phyloP scores from a whole-genome alignment of 345 rosid species.

The Salix koriyanagi region DNA sequence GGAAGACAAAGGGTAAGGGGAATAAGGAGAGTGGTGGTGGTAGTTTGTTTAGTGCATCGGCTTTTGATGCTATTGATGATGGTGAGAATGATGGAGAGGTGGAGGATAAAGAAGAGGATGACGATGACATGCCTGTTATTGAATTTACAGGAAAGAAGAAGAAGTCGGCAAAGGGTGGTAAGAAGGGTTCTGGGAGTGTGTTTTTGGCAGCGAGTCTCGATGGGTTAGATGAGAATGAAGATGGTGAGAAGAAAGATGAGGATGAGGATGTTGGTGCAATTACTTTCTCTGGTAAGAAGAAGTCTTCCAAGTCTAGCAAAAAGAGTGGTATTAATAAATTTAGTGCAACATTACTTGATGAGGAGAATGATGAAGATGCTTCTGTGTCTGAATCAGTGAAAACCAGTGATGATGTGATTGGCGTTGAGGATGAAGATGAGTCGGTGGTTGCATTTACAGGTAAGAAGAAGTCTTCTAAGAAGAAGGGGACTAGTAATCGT shows the following conservation, averaged over 20 bases:
- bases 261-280: constrained; percentile 30
- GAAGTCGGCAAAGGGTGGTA: constrained; percentile 45
- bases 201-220: constrained; percentile 26
- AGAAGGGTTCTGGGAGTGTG: constrained; percentile 25
- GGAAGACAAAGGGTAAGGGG: constrained; percentile 51
- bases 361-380: constrained; percentile 40
- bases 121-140: constrained; percentile 37
- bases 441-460: constrained; percentile 41
- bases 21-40: constrained; percentile 28
- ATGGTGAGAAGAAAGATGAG: constrained; percentile 29
- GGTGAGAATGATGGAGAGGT: constrained; percentile 35
- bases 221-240: constrained; percentile 32
- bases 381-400: constrained; percentile 28
- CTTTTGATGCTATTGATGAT: constrained; percentile 49
- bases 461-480: constrained; percentile 75
- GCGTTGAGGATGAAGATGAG: constrained; percentile 37
- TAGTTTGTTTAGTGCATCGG: constrained; percentile 39
- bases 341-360: constrained; percentile 53
- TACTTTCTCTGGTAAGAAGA: constrained; percentile 69
- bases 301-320: constrained; percentile 63
- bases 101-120: constrained; percentile 26
- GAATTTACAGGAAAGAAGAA: constrained; percentile 41
- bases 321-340: constrained; percentile 42
- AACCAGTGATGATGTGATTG: constrained; percentile 17
- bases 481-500: constrained; percentile 40